Conservation (phyloP, 805 yeast species). For the Babjeviella inositovora region DNA sequence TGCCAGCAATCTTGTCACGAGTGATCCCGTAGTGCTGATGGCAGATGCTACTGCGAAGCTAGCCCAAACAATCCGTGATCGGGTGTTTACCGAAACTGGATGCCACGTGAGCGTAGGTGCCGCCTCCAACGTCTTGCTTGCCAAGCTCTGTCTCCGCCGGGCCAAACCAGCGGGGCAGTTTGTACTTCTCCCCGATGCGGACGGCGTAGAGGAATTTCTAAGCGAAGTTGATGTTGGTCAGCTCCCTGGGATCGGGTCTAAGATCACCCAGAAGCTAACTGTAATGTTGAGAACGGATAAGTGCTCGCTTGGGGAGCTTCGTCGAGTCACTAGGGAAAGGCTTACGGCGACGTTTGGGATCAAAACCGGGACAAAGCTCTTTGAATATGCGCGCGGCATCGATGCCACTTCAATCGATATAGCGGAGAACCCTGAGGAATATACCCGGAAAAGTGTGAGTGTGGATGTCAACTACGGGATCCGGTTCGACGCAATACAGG, state of each 20-base stretch:
- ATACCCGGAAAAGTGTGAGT: slow-evolving; percentile 58
- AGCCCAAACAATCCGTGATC: slow-evolving; percentile 16
- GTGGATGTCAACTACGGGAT: slow-evolving; percentile 90
- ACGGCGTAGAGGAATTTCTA: slow-evolving; percentile 13
- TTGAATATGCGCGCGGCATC: slow-evolving; percentile 43
- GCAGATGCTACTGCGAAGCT: slow-evolving; percentile 9
- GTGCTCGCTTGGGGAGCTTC: slow-evolving; percentile 19
- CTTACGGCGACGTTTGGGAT: slow-evolving; percentile 41
- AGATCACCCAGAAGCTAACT: slow-evolving; percentile 28
- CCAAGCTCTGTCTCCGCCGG: slow-evolving; percentile 52
- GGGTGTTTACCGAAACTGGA: slow-evolving; percentile 23
- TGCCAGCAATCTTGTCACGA: slow-evolving; percentile 18
- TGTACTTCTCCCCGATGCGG: slow-evolving; percentile 13
- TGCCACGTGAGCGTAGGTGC: slow-evolving; percentile 74
- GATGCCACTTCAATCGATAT: slow-evolving; percentile 49
- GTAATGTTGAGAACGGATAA: slow-evolving; percentile 8
- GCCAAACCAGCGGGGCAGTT: slow-evolving; percentile 73
- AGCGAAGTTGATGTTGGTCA: slow-evolving; percentile 16
- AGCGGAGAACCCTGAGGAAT: slow-evolving; percentile 24
- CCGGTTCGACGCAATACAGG: slow-evolving; percentile 41
- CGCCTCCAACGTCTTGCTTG: slow-evolving; percentile 58
- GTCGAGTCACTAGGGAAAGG: slow-evolving; percentile 11
- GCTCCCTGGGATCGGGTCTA: slow-evolving; percentile 34
- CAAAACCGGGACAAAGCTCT: slow-evolving; percentile 54
- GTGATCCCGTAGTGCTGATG: slow-evolving; percentile 5